A percentile compares a stretch with the other conserved stretches of the same genome.
Evolutionary conservation across 73 alveolate genomes (phyloP).

Genomic region (Stentor roeselii): DNA sequence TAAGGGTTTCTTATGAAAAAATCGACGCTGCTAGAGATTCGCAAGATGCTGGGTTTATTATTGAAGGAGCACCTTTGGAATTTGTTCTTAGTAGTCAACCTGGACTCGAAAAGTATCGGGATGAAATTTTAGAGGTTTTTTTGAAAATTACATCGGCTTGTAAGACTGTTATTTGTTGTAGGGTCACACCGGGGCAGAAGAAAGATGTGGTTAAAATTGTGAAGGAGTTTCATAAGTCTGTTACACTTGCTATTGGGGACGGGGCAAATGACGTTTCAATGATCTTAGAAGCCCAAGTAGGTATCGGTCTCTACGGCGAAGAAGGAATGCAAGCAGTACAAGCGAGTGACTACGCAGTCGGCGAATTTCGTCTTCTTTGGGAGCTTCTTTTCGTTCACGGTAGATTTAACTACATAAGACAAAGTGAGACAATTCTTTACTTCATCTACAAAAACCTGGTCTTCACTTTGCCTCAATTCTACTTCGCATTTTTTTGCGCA

Average conservation of each 20-base stretch:
- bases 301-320: slow-evolving; percentile 94
- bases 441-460: slow-evolving; percentile 87
- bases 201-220: slow-evolving; percentile 88
- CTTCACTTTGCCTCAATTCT: slow-evolving; percentile 87
- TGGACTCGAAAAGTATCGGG: background rate
- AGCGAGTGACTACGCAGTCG: slow-evolving; percentile 87
- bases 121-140: background rate
- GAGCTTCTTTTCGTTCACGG: slow-evolving; percentile 83
- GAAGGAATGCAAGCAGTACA: slow-evolving; percentile 96
- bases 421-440: slow-evolving; percentile 77
- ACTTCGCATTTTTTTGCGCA: slow-evolving; percentile 72
- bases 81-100: background rate
- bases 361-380: slow-evolving; percentile 74
- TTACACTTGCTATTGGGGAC: slow-evolving; percentile 96
- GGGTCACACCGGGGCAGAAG: slow-evolving; percentile 90
- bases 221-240: slow-evolving; percentile 58
- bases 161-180: slow-evolving; percentile 79
- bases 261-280: slow-evolving; percentile 98
- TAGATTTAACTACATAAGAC: slow-evolving; percentile 59
- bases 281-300: slow-evolving; percentile 84
- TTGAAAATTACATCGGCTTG: slow-evolving; percentile 29
- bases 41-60: background rate
- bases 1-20: background rate
- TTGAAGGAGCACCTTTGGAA: slow-evolving; percentile 14
- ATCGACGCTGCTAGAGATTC: too few species aligned